Evolutionary conservation across 2,329 filamentous ascomycete species (phyloP), one percentile per base, ranked within the genome.

Genomic region (Amylocarpus encephaloides): DNA sequence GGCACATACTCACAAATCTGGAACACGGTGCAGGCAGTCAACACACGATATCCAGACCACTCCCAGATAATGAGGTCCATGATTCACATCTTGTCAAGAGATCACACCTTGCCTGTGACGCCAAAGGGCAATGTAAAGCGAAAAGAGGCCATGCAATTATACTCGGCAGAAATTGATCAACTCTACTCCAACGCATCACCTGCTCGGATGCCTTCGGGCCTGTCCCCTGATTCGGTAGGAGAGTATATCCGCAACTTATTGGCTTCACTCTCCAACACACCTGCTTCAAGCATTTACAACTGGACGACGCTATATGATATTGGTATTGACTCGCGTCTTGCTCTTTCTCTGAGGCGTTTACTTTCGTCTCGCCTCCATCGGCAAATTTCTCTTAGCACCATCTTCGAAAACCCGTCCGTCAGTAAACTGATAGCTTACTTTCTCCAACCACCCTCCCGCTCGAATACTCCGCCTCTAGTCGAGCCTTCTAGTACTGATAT

Each of bases 51-150:
- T 43, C 53, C 59, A 10, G 41, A 40, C 9, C 54, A 58, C 16
- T 64, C 64, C n/a, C 58, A 55, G 12, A 52, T 66, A 18, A 55
- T 59, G 43, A 38, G 48, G 22, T 54, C 52, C 5, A 65, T 66
- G 64, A 59, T 65, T 6, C 51, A 57, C 41, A 48, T 64, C 16
- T 52, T 67, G 4, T 54, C 57, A 0, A 15, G 47, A 43, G 63
- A 59, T 3, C 43, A 46, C 15, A 57, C 34, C 12, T 49, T 67
- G 18, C 64, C 64, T 15, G 57, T 65, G 3, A 66, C 62, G 5
- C 63, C 62, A 11, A 67, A 66, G 51, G 62, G 63, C 6, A 67
- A 66, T 19, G 60, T 67, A 6, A 63, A 59, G 36, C 51, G 64
- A 11, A 65, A 67, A 47, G 62, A 64, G 51, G 63, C 59, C 18